Evolutionary conservation across 1,139 yeast genomes (phyloP), one percentile per base, ranked within the genome.

Genomic region (Petasospora fabianii): DNA sequence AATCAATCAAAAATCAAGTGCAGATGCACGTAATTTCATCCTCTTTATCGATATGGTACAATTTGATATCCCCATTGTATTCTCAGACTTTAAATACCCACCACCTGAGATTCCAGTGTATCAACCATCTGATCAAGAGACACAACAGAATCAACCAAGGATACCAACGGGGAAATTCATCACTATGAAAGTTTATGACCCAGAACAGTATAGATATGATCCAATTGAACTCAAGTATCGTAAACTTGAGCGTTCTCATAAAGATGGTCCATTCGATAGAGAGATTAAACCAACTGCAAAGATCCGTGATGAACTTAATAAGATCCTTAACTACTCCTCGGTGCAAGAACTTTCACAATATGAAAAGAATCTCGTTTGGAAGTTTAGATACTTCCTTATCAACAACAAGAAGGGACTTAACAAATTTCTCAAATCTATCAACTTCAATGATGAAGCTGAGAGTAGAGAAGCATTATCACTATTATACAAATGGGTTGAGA

Each of bases 321-420:
- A 64, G 39, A 84, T 90, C 5, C 67, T 90, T 38, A 69, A 71
- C 26, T 86, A 81, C 51, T 92, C 97, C 1, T 88, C 96, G 3
- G 92, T 87, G 32, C 82, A 85, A 36, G 87, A 81, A 51, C 67
- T 92, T 34, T 73, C 81, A 6, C 90, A 84, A 39, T 80, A 84
- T 55, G 97, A 92, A 50, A 88, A 85, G 65, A 88, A 88, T 49
- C 64, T 88, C 53, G 73, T 94, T 14, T 92, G 97, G 97, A 85
- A 85, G 60, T 92, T 84, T 60, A 67, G 98, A 39, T 92, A 86
- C 64, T 90, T 82, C 59, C 72, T 90, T 41, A 75, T 92, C 33
- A 79, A 84, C 46, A 84, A 83, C 54, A 77, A 75, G 50, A 79
- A 77, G 41, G 88, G 88, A 17, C 66, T 87, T 41, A 86, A 95